phyloP scores from a whole-genome alignment of 116 monocot genomes.

The Iris pallida region DNA sequence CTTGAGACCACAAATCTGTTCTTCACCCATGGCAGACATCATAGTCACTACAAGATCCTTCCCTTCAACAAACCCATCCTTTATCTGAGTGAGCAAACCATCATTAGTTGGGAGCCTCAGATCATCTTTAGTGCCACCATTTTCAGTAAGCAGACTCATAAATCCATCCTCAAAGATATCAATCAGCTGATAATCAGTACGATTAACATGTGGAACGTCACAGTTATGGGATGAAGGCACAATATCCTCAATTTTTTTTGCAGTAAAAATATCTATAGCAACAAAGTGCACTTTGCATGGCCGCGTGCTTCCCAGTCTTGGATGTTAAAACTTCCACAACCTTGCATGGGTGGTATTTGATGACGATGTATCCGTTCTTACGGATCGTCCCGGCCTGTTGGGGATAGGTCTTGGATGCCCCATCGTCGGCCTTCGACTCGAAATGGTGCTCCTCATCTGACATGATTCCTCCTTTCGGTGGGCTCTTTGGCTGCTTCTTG shows the following conservation, averaged over 20 bases:
- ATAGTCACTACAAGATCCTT: slow-evolving; percentile 41
- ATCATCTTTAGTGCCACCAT: slow-evolving; percentile 63
- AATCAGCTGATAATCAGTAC: slow-evolving; percentile 79
- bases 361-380: slow-evolving; percentile 37
- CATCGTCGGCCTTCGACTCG: slow-evolving; percentile 31
- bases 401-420: slow-evolving; percentile 29
- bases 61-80: slow-evolving; percentile 43
- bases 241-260: slow-evolving; percentile 79
- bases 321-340: slow-evolving; percentile 76
- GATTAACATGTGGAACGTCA: slow-evolving; percentile 77
- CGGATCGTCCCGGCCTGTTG: slow-evolving; percentile 33
- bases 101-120: slow-evolving; percentile 75
- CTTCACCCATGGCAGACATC: slow-evolving; percentile 61
- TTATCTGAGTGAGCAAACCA: slow-evolving; percentile 38
- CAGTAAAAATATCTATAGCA: slow-evolving; percentile 64
- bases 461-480: slow-evolving; percentile 6
- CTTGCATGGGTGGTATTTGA: slow-evolving; percentile 35
- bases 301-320: slow-evolving; percentile 76
- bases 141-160: slow-evolving; percentile 72
- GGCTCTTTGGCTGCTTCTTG: too few relatives aligned
- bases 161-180: slow-evolving; percentile 82
- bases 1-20: slow-evolving; percentile 57
- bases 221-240: slow-evolving; percentile 74
- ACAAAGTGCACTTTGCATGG: slow-evolving; percentile 82
- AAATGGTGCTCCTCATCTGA: slow-evolving; percentile 34